Evolutionary conservation across 1,284 basidiomycete genomes (phyloP), one percentile per base, ranked within the genome.

Genomic region (Ceratobasidium sp.): DNA sequence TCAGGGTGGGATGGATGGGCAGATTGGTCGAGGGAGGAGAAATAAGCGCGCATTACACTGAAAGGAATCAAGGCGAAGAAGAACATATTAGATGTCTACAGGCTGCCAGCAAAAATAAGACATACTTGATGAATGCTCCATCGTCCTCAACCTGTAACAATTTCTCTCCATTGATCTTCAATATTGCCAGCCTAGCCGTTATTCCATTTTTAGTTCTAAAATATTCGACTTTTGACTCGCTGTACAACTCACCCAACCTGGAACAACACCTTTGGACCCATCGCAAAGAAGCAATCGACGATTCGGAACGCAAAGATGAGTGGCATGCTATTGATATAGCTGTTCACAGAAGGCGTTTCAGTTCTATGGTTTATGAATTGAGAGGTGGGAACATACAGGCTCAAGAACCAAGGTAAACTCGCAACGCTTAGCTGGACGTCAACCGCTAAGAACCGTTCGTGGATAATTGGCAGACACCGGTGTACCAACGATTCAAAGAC

Each of bases 301-400:
- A 99, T 97, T 64, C 98, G 92, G 89, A 99, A 99, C 0, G 98
- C 97, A 84, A 99, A 99, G 66, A 99, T 93, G 91, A 99, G 95
- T 0, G 98, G 98, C 96, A 99, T 98, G 82, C 96, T 97, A 86
- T 99, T 99, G 87, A 99, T 99, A 85, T 93, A 97, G 81, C 96
- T 95, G 49, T 78, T 75, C 6, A 56, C 55, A 33, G 4, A 5
- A 39, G 40, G 79, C 39, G 33, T 10, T 20, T 53, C 2, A 60
- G n/a, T 20, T 75, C 15, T 51, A 70, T 42, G 72, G 15, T 44
- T 42, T 20, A 26, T 39, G 26, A 23, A n/a, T n/a, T 39, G 26
- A 68, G 26, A 9, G 10, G 28, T 49, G 33, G 51, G 75, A 77
- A 88, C 93, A 80, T 85, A 97, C 91, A 97, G 87, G 84, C 95